Percentiles rank a stretch among this genome's conserved stretches.
Conservation (phyloP, 2,329 filamentous ascomycete species). For the Diplodia sapinea region DNA sequence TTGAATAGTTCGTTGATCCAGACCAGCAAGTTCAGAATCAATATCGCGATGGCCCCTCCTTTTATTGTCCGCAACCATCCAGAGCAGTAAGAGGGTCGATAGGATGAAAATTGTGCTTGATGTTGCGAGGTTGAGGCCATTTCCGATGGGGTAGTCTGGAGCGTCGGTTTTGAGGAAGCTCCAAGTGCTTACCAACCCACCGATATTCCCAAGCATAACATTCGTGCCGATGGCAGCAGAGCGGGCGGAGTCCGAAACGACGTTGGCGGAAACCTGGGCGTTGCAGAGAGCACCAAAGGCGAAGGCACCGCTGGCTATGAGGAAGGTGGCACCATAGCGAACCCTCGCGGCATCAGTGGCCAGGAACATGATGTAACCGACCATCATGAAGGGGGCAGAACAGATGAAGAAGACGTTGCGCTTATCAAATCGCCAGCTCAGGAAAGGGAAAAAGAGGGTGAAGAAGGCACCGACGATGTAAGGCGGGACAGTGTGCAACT, state of each 20-base stretch:
- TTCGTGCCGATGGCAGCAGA: slow-evolving; percentile 69
- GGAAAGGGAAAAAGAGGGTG: slow-evolving; percentile 64
- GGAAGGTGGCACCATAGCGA: slow-evolving; percentile 73
- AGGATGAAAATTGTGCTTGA: slow-evolving; percentile 62
- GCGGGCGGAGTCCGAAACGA: slow-evolving; percentile 72
- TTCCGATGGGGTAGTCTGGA: slow-evolving; percentile 72
- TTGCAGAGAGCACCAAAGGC: slow-evolving; percentile 69
- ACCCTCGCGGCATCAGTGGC: slow-evolving; percentile 57
- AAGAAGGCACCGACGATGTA: slow-evolving; percentile 73
- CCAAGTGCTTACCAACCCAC: slow-evolving; percentile 71
- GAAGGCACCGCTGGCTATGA: slow-evolving; percentile 70
- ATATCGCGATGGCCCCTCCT: slow-evolving; percentile 61
- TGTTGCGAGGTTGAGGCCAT: slow-evolving; percentile 71
- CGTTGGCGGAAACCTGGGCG: slow-evolving; percentile 71
- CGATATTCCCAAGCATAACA: slow-evolving; percentile 76
- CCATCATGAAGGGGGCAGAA: slow-evolving; percentile 68
- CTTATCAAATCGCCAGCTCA: slow-evolving; percentile 66
- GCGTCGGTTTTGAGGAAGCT: slow-evolving; percentile 67
- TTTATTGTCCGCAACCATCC: slow-evolving; percentile 69
- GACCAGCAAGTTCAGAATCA: slow-evolving; percentile 61
- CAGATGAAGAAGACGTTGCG: slow-evolving; percentile 67
- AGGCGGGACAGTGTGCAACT: slow-evolving; percentile 73
- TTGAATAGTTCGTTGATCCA: slow-evolving; percentile 60
- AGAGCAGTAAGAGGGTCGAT: slow-evolving; percentile 58
- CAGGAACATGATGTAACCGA: slow-evolving; percentile 74